Percentiles rank a stretch among this genome's conserved stretches.
phyloP scores from a whole-genome alignment of 805 yeast genomes.

The Cyberlindnera sargentensis region DNA sequence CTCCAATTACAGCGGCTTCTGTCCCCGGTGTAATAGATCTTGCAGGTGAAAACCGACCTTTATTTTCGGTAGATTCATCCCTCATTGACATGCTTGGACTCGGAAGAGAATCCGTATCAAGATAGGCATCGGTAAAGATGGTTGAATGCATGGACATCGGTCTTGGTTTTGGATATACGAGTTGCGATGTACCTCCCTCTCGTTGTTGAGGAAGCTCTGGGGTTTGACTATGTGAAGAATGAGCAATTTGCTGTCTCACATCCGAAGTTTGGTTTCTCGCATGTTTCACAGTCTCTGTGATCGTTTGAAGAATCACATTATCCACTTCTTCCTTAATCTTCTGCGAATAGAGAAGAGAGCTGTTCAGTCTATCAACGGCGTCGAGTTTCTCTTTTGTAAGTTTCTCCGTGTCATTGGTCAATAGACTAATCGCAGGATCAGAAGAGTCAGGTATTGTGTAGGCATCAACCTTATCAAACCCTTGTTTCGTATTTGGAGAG shows the following conservation, averaged over 20 bases:
- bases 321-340: constrained; percentile 77
- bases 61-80: constrained; percentile 7
- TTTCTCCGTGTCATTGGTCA: constrained; percentile 61
- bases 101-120: constrained; percentile 36
- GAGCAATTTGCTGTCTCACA: constrained; percentile 6
- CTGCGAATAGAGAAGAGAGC: constrained; percentile 67
- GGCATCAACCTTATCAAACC: constrained; percentile 37
- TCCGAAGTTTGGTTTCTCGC: constrained; percentile 28
- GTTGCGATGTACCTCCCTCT: constrained; percentile 1
- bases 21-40: constrained; percentile 39
- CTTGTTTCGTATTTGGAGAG: constrained; percentile 57
- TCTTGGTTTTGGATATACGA: constrained; percentile 20
- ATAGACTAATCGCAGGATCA: constrained; percentile 55
- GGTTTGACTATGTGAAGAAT: neutral
- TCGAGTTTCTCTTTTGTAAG: constrained; percentile 61
- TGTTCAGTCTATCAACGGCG: constrained; percentile 61
- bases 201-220: constrained; percentile 7
- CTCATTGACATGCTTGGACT: constrained; percentile 12
- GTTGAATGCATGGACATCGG: constrained; percentile 20
- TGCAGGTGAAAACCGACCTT: constrained; percentile 22
- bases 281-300: constrained; percentile 53
- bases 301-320: constrained; percentile 52
- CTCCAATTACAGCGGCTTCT: constrained; percentile 24
- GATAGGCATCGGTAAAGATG: constrained; percentile 35
- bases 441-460: constrained; percentile 43